Evolutionary conservation across 495 filamentous ascomycete species (phyloP).

Genomic region (Talaromyces ruber): DNA sequence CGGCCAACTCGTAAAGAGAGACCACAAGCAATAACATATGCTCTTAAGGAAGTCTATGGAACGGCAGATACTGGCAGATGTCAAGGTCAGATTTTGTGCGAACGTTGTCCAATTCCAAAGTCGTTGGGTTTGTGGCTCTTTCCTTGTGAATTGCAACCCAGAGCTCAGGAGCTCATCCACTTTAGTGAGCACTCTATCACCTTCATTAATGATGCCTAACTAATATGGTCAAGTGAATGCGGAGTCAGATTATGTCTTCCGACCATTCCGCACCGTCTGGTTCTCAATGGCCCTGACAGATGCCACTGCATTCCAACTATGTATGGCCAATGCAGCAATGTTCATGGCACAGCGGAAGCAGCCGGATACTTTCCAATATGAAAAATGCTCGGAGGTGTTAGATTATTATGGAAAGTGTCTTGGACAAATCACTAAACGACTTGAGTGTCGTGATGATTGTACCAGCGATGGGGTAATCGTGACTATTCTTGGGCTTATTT

Average conservation of each 20-base stretch:
- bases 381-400: constrained; percentile 9
- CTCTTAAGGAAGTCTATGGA: not conserved
- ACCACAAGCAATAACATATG: constrained; percentile 4
- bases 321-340: constrained; percentile 17
- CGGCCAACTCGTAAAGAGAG: constrained; percentile 3
- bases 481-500: constrained; percentile 11
- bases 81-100: not conserved
- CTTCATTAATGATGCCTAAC: not conserved
- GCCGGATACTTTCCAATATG: constrained; percentile 10
- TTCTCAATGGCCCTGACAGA: constrained; percentile 16
- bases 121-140: constrained; percentile 5
- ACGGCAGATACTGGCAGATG: not conserved
- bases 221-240: constrained; percentile 12
- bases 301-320: constrained; percentile 13
- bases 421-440: constrained; percentile 7
- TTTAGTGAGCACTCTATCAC: constrained; percentile 6
- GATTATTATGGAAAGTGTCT: constrained; percentile 11
- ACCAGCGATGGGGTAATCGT: constrained; percentile 10
- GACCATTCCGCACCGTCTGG: constrained; percentile 17
- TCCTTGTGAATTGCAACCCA: constrained; percentile 6
- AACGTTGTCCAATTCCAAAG: not conserved
- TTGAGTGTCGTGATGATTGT: constrained; percentile 9
- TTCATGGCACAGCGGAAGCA: constrained; percentile 13
- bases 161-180: constrained; percentile 9
- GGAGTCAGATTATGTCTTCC: constrained; percentile 14